Base-by-base conservation (phyloP, 164 flowering plant genomes). In the Liquidambar formosana region DNA sequence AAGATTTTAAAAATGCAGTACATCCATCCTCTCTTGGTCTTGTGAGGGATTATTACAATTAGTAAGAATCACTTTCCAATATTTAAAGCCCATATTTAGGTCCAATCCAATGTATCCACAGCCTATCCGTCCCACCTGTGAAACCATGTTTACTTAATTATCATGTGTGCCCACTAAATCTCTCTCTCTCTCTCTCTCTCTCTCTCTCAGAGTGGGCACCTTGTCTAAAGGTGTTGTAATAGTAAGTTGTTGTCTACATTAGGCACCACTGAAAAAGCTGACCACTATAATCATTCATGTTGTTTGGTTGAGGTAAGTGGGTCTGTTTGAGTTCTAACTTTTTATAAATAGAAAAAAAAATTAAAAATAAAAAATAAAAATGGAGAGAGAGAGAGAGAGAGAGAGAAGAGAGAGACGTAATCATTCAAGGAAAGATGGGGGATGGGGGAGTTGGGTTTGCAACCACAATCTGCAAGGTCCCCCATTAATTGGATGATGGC, bases 201-300 rank as follows among this genome's bases (percentile, higher is more conserved):
- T 22, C 58, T 54, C 56, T 25, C 57, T 44, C 21, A 46, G 12
- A 63, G 59, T 66, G 58, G 61, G 26, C 22, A 23, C 68, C 68
- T 68, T 76, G 71, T 64, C 60, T 60, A 71, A 66, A 76, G 11
- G 64, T 70, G 59, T 57, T 57, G 44, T 18, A 41, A 54, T 47
- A 58, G 59, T 72, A 61, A 41, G 53, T 70, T 63, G 33, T 73
- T 66, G 74, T 72, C 65, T 68, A 64, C 73, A 73, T 69, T 69
- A 48, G 64, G 63, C 71, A 54, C 71, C 67, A 77, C 61, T 52
- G 13, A 56, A 64, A 68, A 73, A 68, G 73, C 65, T 57, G 61
- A 68, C 76, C 71, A 69, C 71, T 73, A 25, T 60, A 76, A 61
- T 73, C 65, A 70, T 69, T 56, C 64, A 49, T 72, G 51, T 46